Evolutionary conservation across 2,329 filamentous ascomycete species (phyloP).

Genomic region (Colletotrichum sp.): DNA sequence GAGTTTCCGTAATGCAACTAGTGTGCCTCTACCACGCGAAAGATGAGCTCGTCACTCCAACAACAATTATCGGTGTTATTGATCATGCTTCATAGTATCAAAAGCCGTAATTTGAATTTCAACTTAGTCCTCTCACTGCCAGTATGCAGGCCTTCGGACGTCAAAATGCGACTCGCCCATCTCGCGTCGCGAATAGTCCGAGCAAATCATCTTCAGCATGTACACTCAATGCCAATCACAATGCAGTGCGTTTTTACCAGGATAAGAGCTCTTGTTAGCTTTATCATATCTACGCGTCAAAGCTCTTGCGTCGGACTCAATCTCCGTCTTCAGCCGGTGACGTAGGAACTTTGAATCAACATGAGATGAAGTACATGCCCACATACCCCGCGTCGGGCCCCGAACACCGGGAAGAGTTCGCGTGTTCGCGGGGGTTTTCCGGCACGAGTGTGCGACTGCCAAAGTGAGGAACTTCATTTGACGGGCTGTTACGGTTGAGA

Average conservation of each 20-base stretch:
- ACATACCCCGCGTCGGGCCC: background rate
- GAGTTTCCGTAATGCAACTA: background rate
- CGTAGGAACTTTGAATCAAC: background rate
- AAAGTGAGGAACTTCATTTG: background rate
- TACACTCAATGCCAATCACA: background rate
- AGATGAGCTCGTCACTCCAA: background rate
- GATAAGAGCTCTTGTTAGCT: background rate
- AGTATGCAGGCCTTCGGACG: background rate
- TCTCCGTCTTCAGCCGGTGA: background rate
- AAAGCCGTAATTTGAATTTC: background rate
- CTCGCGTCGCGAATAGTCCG: background rate
- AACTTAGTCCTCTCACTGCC: background rate
- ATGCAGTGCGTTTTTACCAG: background rate
- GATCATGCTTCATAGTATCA: background rate
- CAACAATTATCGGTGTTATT: background rate
- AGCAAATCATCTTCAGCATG: background rate
- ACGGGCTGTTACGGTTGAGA: background rate
- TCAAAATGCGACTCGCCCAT: background rate
- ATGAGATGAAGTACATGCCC: background rate
- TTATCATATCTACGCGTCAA: background rate
- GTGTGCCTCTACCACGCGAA: background rate
- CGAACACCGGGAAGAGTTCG: background rate
- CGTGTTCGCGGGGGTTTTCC: background rate
- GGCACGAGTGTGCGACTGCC: background rate
- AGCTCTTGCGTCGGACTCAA: background rate